phyloP scores from a whole-genome alignment of 2,329 filamentous ascomycete genomes.

The Aspergillus fijiensis region DNA sequence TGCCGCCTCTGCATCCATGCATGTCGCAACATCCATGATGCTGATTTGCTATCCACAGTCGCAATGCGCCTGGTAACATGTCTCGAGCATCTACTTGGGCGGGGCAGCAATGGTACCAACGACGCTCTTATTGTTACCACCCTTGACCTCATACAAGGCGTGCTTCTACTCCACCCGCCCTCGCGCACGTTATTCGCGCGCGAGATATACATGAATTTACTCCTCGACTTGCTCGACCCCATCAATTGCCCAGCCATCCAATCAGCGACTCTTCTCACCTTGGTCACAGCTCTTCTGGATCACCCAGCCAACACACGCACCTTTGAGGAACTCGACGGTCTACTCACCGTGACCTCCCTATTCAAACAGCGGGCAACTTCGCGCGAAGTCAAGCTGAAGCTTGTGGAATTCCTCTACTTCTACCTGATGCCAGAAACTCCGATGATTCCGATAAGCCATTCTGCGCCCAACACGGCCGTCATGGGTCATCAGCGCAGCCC shows the following conservation, averaged over 20 bases:
- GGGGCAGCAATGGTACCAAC: slow-evolving; percentile 76
- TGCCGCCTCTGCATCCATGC: neutral
- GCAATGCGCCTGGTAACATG: slow-evolving; percentile 80
- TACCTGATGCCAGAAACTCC: slow-evolving; percentile 92
- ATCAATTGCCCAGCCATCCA: slow-evolving; percentile 91
- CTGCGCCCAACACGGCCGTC: slow-evolving; percentile 40
- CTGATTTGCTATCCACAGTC: slow-evolving; percentile 50
- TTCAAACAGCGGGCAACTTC: slow-evolving; percentile 87
- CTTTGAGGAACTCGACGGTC: slow-evolving; percentile 87
- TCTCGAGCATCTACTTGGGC: slow-evolving; percentile 80
- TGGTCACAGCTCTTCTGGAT: slow-evolving; percentile 85
- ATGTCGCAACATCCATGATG: neutral
- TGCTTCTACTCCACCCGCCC: slow-evolving; percentile 83
- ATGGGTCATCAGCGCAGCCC: slow-evolving; percentile 64
- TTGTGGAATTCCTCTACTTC: slow-evolving; percentile 98
- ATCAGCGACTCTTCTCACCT: slow-evolving; percentile 81
- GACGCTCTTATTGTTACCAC: slow-evolving; percentile 85
- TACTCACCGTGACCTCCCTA: slow-evolving; percentile 85
- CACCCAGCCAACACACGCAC: slow-evolving; percentile 83
- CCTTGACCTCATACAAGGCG: slow-evolving; percentile 84
- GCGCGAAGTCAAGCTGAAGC: slow-evolving; percentile 87
- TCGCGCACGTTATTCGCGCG: slow-evolving; percentile 83
- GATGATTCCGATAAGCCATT: slow-evolving; percentile 24
- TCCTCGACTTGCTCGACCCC: slow-evolving; percentile 90
- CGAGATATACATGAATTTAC: slow-evolving; percentile 93